Percentiles rank a stretch among this genome's conserved stretches.
Evolutionary conservation across 345 rosid species (phyloP).

Genomic region (Eucalyptus virginea): DNA sequence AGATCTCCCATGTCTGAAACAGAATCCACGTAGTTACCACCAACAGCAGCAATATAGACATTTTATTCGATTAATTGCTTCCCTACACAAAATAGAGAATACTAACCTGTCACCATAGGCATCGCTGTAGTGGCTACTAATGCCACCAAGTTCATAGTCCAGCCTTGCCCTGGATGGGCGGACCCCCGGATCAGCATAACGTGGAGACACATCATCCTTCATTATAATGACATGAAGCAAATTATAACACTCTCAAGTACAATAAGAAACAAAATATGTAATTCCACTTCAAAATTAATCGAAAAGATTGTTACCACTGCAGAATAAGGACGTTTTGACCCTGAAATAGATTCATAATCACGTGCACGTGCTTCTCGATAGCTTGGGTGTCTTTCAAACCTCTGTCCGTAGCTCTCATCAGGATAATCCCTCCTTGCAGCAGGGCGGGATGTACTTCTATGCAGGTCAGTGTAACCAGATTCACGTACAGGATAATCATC

Average conservation of each 20-base stretch:
- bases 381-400: conserved; percentile 74
- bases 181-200: conserved; percentile 55
- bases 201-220: conserved; percentile 84
- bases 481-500: conserved; percentile 72
- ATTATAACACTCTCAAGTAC: background rate
- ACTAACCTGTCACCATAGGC: conserved; percentile 76
- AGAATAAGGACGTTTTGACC: conserved; percentile 85
- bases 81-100: background rate
- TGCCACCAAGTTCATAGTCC: conserved; percentile 61
- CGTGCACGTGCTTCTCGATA: conserved; percentile 74
- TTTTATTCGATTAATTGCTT: background rate
- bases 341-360: conserved; percentile 77
- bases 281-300: background rate
- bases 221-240: background rate
- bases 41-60: background rate
- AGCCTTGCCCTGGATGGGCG: conserved; percentile 88
- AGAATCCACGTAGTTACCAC: background rate
- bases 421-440: conserved; percentile 67
- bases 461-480: conserved; percentile 64
- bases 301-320: conserved; percentile 37
- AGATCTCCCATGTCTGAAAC: conserved; percentile 70
- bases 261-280: background rate
- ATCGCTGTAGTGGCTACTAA: conserved; percentile 69
- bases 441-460: conserved; percentile 55
- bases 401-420: conserved; percentile 68